Base-by-base conservation (phyloP, 106 monocot genomes). In the Acorus gramineus region DNA sequence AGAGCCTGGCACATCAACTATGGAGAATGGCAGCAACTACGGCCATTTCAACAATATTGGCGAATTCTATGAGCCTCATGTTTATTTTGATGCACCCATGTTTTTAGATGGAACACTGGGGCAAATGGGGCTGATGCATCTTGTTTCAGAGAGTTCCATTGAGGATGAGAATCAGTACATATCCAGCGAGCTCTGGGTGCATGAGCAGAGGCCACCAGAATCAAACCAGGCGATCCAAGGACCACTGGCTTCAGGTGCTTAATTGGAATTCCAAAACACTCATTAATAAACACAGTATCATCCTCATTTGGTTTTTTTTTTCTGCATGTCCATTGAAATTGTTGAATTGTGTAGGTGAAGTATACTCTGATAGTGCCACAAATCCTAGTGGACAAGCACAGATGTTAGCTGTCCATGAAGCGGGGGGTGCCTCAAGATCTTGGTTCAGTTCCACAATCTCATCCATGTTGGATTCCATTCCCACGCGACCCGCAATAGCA, bases 401-500 rank as follows among this genome's bases (percentile, higher is more conserved):
- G 52, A 59, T 46, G 9, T 69, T 68, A 53, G 28, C 47, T 43
- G 56, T 8, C 50, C 52, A 54, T 69, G 58, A 28, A 28, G 28
- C 6, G 42, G 48, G 13, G 44, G 56, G 49, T 54, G 64, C 51
- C 47, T 67, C 83, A 59, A 56, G 54, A 48, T 78, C 84, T 12
- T 94, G 83, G 93, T 84, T 67, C 55, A 64, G 14, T 52, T 81
- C 82, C 7, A 57, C 74, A 57, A 56, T 90, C 42, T 67, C 82
- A 4, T 56, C 58, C 3, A 66, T 95, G 10, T 53, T 95, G 45
- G 82, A 85, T 53, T 82, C 85, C n/a, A 77, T 95, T 48, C 95
- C 95, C 8, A 85, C 75, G 59, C 82, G 74, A 50, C 95, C 95
- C 59, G 90, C 95, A 8, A 58, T 87, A 47, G 95, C 95, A 11